Evolutionary conservation across 768 basidiomycete genomes (phyloP).

Genomic region (Tubosaeta sp.): DNA sequence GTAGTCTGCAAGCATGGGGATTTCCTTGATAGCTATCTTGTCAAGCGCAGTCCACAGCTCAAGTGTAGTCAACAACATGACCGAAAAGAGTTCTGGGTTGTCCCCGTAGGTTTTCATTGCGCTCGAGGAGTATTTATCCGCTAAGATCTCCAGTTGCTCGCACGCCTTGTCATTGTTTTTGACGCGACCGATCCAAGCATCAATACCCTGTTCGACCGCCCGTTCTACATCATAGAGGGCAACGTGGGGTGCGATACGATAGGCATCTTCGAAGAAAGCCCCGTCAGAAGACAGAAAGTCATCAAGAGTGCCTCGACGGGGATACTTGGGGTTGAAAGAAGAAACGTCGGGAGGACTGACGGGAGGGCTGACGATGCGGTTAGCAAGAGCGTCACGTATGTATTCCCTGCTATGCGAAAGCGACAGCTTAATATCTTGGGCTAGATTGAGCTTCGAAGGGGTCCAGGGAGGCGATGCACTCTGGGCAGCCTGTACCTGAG

Average conservation of each 20-base stretch:
- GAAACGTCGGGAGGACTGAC: conserved; percentile 2
- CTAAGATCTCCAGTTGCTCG: conserved; percentile 24
- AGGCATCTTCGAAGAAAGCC: conserved; percentile 12
- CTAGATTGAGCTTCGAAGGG: conserved; percentile 25
- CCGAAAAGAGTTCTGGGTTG: conserved; percentile 17
- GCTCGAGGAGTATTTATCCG: conserved; percentile 20
- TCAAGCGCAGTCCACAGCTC: background rate
- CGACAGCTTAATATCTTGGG: conserved; percentile 31
- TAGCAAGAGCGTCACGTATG: conserved; percentile 18
- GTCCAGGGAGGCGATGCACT: conserved; percentile 25
- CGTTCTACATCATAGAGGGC: conserved; percentile 38
- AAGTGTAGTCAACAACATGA: background rate
- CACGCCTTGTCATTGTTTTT: conserved; percentile 22
- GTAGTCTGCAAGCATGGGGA: conserved; percentile 26
- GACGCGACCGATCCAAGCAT: conserved; percentile 29
- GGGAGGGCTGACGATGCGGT: conserved; percentile 4
- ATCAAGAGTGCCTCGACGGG: conserved; percentile 9
- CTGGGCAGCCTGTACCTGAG: conserved; percentile 23
- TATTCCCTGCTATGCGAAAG: conserved; percentile 28
- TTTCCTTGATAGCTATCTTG: background rate
- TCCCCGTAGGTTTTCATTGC: conserved; percentile 25
- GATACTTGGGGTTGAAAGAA: conserved; percentile 1
- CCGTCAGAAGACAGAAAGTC: conserved; percentile 11
- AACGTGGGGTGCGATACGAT: conserved; percentile 3
- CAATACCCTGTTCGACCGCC: conserved; percentile 27